Base-by-base conservation (phyloP, 768 basidiomycete species). In the Postia placenta region DNA sequence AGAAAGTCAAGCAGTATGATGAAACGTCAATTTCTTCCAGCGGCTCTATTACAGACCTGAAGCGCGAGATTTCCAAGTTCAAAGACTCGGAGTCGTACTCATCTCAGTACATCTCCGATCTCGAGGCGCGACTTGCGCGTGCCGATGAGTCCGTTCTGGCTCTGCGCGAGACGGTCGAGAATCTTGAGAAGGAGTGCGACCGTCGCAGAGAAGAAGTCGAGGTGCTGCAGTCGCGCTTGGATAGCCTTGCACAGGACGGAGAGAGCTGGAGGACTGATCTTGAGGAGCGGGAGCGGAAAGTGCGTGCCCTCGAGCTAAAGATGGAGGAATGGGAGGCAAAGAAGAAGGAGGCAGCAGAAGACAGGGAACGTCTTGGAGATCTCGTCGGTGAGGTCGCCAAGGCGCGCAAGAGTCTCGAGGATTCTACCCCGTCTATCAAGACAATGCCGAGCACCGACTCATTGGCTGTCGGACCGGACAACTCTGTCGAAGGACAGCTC, bases 201-300 rank as follows among this genome's bases (percentile, higher is more conserved):
- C 70, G 75, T n/a, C 80, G 92, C 2, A 78, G 81, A 25, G 76
- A 78, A 30, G 85, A 91, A 57, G 86, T 84, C 14, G 76, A 76
- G 42, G 68, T 75, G 1, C 74, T 98, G 33, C 85, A 94, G 55
- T 63, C 73, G 23, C 83, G 86, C 42, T 67, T 96, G 33, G 81
- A 87, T 22, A 67, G 74, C 11, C 69, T 96, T 44, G 74, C 81
- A 54, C 72, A 73, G 41, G 90, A 92, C 52, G 83, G 85, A 4
- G 81, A 92, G 54, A 83, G 76, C 57, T 95, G 92, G 85, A 75
- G 87, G 42, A 72, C 77, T 12, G 91, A 95, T 60, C 73, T 98
- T 7, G 92, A 96, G 64, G 76, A 81, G 51, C 78, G 92, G 50
- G 92, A 97, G 65, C 73, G 69, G 50, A 81, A 74, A 58, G 79